Base-by-base conservation (phyloP, 2,329 filamentous ascomycete genomes). In the Podosphaera fusca region DNA sequence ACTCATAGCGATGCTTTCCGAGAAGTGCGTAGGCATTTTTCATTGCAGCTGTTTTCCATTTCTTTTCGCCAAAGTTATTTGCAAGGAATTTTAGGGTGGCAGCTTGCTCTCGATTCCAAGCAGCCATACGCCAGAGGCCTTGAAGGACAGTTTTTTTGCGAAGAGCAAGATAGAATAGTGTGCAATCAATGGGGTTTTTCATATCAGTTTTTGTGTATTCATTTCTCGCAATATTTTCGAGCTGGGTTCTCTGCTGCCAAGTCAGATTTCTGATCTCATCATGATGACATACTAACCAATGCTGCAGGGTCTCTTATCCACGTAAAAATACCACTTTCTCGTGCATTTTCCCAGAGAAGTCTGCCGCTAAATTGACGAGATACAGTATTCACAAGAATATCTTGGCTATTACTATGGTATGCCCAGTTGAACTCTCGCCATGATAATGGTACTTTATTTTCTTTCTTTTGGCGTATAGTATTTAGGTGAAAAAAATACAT, bases 1-100 rank as follows among this genome's bases (percentile, higher is more conserved):
- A 98, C 70, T 87, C 87, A 67, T 95, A 95, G 55, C 92, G 77
- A 50, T 87, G 79, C 69, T 88, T 94, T 61, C 90, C 92, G 66
- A 98, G 82, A 57, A 98, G 70, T 2, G 92, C 90, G 70, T 95
- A 98, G 0, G 92, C 92, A 67, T 98, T 98, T 70, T 98, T 98
- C 59, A 94, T 72, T 0, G 92, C 92, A 3, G 87, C 81, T 1
- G 85, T 94, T 67, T 79, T 85, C 86, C 92, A 96, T 63, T 86
- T 84, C 0, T 82, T 76, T 60, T 95, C 85, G 3, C 80, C 75
- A 68, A 98, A 98, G 67, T 96, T 88, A 65, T 95, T 94, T n/a
- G 83, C 77, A 30, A 98, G 73, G 35, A 98, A 75, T 59, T 79
- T 81, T 59, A 83, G 79, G 0, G 92, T 98, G 0, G 84, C 81